Conservation (phyloP, 148 eudicot genomes). For the Cornus florida region DNA sequence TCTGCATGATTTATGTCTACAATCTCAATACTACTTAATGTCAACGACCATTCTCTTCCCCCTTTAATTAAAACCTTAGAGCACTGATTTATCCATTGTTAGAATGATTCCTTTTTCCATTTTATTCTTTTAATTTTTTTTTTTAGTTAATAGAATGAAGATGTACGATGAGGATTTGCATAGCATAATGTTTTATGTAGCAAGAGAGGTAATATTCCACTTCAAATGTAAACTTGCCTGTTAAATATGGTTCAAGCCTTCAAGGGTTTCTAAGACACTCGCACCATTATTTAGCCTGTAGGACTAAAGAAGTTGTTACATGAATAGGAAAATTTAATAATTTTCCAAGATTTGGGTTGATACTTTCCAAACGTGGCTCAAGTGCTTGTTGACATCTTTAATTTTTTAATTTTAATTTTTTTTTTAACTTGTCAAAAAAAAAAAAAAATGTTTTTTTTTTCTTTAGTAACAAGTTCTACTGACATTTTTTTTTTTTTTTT, state of each 20-base stretch:
- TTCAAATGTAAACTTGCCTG: not conserved
- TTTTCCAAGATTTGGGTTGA: not conserved
- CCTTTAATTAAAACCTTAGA: not conserved
- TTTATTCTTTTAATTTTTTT: too few species aligned
- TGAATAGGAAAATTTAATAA: not conserved
- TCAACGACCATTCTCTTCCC: not conserved
- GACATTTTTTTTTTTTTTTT: not conserved
- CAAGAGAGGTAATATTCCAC: conserved; percentile 5
- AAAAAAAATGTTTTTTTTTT: too few species aligned
- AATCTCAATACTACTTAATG: not conserved
- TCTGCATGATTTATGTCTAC: not conserved
- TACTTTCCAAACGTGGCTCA: not conserved
- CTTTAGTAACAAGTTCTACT: not conserved
- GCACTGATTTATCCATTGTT: not conserved
- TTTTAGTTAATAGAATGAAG: not conserved
- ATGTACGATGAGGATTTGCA: not conserved
- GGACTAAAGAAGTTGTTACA: not conserved
- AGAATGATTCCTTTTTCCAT: not conserved
- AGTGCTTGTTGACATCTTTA: not conserved
- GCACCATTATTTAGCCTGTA: not conserved
- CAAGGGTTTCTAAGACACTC: not conserved
- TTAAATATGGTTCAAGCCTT: not conserved
- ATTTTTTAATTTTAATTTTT: not conserved
- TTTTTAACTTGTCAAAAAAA: too few species aligned
- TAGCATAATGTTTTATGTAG: not conserved